Evolutionary conservation across 2,329 filamentous ascomycete genomes (phyloP).

Genomic region (Colletotrichum sp.): DNA sequence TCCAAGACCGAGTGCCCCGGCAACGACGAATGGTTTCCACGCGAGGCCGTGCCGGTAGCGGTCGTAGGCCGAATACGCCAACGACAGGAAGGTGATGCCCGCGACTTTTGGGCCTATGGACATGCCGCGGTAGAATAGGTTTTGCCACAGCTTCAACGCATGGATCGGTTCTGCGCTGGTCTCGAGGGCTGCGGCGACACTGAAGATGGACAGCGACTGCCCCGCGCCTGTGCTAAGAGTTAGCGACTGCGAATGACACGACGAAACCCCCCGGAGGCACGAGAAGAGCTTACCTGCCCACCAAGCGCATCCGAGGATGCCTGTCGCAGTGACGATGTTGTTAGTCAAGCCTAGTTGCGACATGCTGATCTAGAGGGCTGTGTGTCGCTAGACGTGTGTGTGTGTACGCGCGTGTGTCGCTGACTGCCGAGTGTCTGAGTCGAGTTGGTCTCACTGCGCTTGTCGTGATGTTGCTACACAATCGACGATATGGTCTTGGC

Average conservation of each 20-base stretch:
- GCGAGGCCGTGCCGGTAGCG: conserved; percentile 26
- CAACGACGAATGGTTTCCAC: conserved; percentile 39
- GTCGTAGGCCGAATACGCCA: conserved; percentile 41
- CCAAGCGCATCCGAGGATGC: conserved; percentile 12
- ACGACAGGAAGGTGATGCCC: conserved; percentile 33
- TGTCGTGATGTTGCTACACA: background rate
- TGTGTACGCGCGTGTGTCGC: background rate
- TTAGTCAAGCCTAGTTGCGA: conserved; percentile 9
- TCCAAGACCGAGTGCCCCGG: conserved; percentile 34
- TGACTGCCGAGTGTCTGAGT: background rate
- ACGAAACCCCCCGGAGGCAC: background rate
- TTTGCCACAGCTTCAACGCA: conserved; percentile 40
- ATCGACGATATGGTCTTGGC: background rate
- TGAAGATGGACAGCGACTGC: conserved; percentile 38
- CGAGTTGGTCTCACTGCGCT: background rate
- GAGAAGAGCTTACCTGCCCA: conserved; percentile 11
- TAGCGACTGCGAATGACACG: background rate
- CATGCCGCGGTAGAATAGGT: conserved; percentile 40
- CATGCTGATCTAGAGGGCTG: background rate
- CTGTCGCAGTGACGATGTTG: conserved; percentile 16
- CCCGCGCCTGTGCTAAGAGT: conserved; percentile 35
- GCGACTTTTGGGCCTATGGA: conserved; percentile 42
- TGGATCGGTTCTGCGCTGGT: conserved; percentile 31
- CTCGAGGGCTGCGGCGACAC: conserved; percentile 33
- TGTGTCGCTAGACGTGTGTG: background rate